Percentiles rank a stretch among this genome's conserved stretches.
Evolutionary conservation across 805 yeast species (phyloP).

Genomic region (Yarrowia sp.): DNA sequence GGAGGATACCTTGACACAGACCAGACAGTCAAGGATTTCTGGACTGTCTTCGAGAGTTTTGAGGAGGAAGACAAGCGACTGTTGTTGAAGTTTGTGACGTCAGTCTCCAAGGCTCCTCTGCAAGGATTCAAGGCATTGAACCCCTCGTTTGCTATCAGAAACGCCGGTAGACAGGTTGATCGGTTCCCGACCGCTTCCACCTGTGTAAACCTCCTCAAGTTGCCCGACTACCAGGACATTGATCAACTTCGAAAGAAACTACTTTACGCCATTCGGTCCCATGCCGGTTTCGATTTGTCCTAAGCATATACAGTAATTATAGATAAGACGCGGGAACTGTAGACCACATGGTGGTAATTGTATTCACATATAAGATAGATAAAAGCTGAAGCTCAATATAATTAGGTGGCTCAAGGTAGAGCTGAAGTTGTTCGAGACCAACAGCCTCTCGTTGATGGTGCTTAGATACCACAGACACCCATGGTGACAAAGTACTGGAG

Average conservation of each 20-base stretch:
- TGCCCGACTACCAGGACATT: slow-evolving; percentile 81
- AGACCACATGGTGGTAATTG: too few species aligned
- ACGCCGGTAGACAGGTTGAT: slow-evolving; percentile 61
- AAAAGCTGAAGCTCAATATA: too few species aligned
- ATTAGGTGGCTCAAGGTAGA: too few species aligned
- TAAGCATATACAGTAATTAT: slow-evolving; percentile 1
- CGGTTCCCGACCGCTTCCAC: slow-evolving; percentile 92
- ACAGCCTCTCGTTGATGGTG: too few species aligned
- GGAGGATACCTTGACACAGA: slow-evolving; percentile 60
- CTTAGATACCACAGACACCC: slow-evolving; percentile 28
- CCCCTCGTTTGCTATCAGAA: slow-evolving; percentile 83
- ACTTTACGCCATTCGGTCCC: slow-evolving; percentile 77
- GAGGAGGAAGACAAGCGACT: slow-evolving; percentile 64
- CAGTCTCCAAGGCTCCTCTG: slow-evolving; percentile 90
- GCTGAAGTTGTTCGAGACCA: too few species aligned
- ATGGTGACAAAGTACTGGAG: slow-evolving; percentile 23
- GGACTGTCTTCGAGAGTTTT: slow-evolving; percentile 80
- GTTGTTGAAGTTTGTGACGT: slow-evolving; percentile 86
- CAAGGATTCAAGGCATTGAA: slow-evolving; percentile 77
- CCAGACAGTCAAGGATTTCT: slow-evolving; percentile 67
- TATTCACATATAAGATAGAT: too few species aligned
- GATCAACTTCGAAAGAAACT: slow-evolving; percentile 65
- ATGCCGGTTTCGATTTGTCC: slow-evolving; percentile 87
- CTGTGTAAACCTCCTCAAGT: slow-evolving; percentile 83
- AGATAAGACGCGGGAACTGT: neutral